phyloP scores from a whole-genome alignment of 2,329 filamentous ascomycete genomes.

The Zasmidium cellare region DNA sequence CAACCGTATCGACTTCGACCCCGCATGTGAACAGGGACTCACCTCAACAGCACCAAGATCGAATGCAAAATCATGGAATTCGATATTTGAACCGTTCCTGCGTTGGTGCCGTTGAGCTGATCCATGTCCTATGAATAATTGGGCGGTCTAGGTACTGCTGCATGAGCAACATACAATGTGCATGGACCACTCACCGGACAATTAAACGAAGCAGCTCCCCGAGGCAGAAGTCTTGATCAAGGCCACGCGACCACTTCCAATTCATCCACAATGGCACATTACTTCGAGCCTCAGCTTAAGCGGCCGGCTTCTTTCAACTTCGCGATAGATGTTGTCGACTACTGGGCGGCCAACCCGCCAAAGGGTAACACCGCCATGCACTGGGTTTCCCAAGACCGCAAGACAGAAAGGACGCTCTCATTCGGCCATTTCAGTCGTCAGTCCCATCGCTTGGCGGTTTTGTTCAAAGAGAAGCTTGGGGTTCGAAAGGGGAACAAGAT shows the following conservation, averaged over 20 bases:
- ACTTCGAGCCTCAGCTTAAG: conserved; percentile 23
- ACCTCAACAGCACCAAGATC: no score
- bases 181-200: no score
- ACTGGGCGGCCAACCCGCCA: conserved; percentile 37
- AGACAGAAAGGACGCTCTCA: conserved; percentile 30
- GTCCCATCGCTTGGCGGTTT: conserved; percentile 37
- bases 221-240: no score
- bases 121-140: no score
- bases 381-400: conserved; percentile 39
- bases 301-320: conserved; percentile 40
- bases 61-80: not conserved
- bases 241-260: not conserved
- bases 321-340: conserved; percentile 42
- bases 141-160: no score
- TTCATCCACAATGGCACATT: conserved; percentile 27
- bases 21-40: not conserved
- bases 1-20: not conserved
- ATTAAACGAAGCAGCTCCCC: no score
- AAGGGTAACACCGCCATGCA: conserved; percentile 35
- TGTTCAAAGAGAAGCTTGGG: conserved; percentile 36
- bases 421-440: conserved; percentile 40
- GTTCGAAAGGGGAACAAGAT: conserved; percentile 37
- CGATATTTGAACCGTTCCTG: not conserved
- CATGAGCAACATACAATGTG: no score
- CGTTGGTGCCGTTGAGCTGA: not conserved